Evolutionary conservation across 2,329 filamentous ascomycete genomes (phyloP).

Genomic region (Cladobotryum protrusum): DNA sequence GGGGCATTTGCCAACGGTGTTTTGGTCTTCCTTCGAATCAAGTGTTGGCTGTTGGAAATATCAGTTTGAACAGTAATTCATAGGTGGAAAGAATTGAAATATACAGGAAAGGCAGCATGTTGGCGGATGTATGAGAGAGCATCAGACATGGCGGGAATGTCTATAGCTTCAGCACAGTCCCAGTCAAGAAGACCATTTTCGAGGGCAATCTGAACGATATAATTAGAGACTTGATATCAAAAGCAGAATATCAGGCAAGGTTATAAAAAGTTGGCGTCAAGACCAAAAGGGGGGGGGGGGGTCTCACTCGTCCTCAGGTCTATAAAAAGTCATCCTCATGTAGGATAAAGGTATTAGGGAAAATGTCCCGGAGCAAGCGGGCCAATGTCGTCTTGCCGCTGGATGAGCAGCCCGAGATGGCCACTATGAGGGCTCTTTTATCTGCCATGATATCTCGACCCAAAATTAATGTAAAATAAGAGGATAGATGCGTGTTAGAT

Average conservation of each 20-base stretch:
- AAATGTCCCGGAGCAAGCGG: constrained; percentile 74
- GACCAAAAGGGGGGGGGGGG: neutral
- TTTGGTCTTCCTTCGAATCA: constrained; percentile 50
- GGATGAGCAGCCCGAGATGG: constrained; percentile 83
- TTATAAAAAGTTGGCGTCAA: neutral
- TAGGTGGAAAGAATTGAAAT: constrained; percentile 19
- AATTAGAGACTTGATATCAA: too few relatives aligned
- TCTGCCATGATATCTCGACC: neutral
- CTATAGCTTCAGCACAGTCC: constrained; percentile 79
- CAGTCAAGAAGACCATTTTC: constrained; percentile 70
- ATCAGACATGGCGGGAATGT: constrained; percentile 60
- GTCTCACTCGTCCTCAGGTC: constrained; percentile 62
- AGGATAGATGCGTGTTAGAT: neutral
- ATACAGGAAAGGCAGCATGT: constrained; percentile 59
- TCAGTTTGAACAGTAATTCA: neutral
- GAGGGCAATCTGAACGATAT: constrained; percentile 42
- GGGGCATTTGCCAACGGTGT: constrained; percentile 51
- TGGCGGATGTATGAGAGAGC: constrained; percentile 65
- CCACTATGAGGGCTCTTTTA: constrained; percentile 56
- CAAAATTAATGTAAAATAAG: neutral
- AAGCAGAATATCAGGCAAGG: neutral
- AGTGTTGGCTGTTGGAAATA: constrained; percentile 21
- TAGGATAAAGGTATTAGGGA: constrained; percentile 72
- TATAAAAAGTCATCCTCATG: constrained; percentile 98
- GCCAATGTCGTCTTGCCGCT: constrained; percentile 94